A percentile compares a stretch with the other conserved stretches of the same genome.
phyloP scores from a whole-genome alignment of 2,329 filamentous ascomycete genomes.

The Fusarium oligoseptatum region DNA sequence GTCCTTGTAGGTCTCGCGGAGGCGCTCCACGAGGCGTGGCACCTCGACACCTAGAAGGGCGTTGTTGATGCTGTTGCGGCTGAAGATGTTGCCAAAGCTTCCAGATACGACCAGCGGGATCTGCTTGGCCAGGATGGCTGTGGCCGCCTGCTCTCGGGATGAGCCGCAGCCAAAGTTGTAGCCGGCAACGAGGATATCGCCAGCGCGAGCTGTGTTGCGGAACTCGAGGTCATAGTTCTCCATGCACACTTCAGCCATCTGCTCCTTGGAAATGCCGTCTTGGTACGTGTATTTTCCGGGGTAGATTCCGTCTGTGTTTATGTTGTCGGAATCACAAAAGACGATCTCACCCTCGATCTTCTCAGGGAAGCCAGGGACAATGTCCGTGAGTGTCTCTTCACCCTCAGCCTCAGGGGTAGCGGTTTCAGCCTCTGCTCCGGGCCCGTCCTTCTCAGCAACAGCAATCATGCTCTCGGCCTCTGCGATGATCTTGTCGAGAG shows the following conservation, averaged over 20 bases:
- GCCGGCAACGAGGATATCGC: conserved; percentile 86
- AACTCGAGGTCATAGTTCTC: conserved; percentile 90
- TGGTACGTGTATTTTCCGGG: conserved; percentile 92
- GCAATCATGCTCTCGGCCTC: conserved; percentile 75
- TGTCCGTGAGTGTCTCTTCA: conserved; percentile 69
- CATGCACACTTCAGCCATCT: conserved; percentile 94
- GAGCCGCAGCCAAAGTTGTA: conserved; percentile 91
- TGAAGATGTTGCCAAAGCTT: conserved; percentile 88
- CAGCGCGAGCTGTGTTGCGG: conserved; percentile 69
- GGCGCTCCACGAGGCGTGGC: conserved; percentile 72
- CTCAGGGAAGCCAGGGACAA: conserved; percentile 89
- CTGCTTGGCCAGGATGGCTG: conserved; percentile 83
- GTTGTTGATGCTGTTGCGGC: conserved; percentile 84
- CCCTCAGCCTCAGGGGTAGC: conserved; percentile 30
- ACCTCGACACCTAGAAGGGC: conserved; percentile 80
- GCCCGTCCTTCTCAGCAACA: conserved; percentile 61
- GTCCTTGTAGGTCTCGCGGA: conserved; percentile 71
- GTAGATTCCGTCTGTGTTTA: conserved; percentile 95
- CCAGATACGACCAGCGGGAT: conserved; percentile 85
- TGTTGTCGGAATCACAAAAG: conserved; percentile 63
- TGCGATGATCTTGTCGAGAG: conserved; percentile 77
- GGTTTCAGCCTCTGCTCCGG: not conserved
- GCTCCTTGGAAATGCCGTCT: conserved; percentile 79
- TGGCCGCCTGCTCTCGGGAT: conserved; percentile 83
- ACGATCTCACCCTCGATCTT: conserved; percentile 87